These are phyloP conservation scores for Yarrowia osloensis DNA, from an alignment of 805 yeast genomes.

Conservation along the genomic window DNA sequence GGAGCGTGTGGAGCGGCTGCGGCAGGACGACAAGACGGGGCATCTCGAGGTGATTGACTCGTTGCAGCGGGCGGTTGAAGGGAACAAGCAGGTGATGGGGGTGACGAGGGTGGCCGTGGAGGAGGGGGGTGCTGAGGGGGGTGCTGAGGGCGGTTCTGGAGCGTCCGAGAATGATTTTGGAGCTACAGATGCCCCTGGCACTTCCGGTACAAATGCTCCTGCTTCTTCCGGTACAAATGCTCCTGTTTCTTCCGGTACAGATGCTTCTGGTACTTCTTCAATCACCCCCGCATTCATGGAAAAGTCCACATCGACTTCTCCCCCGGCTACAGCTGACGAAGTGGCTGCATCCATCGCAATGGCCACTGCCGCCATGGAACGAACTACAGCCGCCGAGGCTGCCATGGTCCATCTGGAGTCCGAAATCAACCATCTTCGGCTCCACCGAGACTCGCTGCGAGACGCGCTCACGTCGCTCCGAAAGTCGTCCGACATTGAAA, in stretches of 20 bases:
- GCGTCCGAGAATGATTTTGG: too few species aligned
- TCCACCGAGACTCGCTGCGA: conserved; percentile 26
- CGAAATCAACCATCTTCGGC: conserved; percentile 4
- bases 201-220: too few species aligned
- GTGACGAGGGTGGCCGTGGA: background rate
- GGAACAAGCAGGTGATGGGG: background rate
- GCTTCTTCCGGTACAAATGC: too few species aligned
- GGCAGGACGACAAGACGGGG: conserved; percentile 1
- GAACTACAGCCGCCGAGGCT: background rate
- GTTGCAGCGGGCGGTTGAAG: background rate
- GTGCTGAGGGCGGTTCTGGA: background rate
- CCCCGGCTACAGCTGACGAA: background rate
- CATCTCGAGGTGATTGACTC: conserved; percentile 2
- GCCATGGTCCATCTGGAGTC: background rate
- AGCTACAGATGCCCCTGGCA: too few species aligned
- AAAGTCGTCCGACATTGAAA: conserved; percentile 28
- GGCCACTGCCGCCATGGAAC: background rate
- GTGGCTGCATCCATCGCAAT: background rate
- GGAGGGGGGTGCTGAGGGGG: background rate
- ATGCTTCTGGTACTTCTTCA: too few species aligned
- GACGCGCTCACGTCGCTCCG: conserved; percentile 21
- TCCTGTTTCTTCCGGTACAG: too few species aligned
- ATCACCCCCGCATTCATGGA: too few species aligned
- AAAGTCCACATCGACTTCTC: too few species aligned
- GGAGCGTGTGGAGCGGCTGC: background rate